Percentiles rank a stretch among this genome's conserved stretches.
phyloP scores from a whole-genome alignment of 805 yeast species.

The Starmerella stigmatis region DNA sequence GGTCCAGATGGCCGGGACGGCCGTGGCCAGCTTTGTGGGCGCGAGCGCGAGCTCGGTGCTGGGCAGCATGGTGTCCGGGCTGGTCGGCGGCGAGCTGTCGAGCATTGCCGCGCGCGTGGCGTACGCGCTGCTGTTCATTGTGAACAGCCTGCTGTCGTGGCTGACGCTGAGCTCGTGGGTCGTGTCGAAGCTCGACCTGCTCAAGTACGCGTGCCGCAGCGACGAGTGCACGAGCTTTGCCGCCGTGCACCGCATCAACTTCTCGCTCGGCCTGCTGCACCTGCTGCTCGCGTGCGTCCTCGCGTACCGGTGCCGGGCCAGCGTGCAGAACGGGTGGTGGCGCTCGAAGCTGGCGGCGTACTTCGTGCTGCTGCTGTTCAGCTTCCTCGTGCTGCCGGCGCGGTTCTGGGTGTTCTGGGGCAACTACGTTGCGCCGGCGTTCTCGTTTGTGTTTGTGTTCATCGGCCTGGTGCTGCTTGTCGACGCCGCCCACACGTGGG shows the following conservation, averaged over 20 bases:
- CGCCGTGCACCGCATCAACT: conserved; percentile 85
- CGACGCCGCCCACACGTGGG: conserved; percentile 98
- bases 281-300: conserved; percentile 55
- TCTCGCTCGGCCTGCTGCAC: conserved; percentile 76
- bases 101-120: conserved; percentile 75
- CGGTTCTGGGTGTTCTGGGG: conserved; percentile 82
- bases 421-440: conserved; percentile 72
- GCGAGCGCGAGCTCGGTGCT: conserved; percentile 68
- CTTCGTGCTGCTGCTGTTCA: conserved; percentile 46
- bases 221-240: conserved; percentile 83
- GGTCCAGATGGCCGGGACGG: conserved; percentile 50
- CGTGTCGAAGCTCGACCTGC: conserved; percentile 56
- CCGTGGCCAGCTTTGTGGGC: conserved; percentile 65
- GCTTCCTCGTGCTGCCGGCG: conserved; percentile 77
- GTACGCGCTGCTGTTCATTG: conserved; percentile 66
- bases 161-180: conserved; percentile 77
- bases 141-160: conserved; percentile 85
- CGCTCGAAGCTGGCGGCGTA: conserved; percentile 44
- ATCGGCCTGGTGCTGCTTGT: conserved; percentile 84
- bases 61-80: conserved; percentile 33
- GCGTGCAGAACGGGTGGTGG: conserved; percentile 89
- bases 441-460: conserved; percentile 74
- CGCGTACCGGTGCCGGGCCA: conserved; percentile 57
- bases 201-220: conserved; percentile 68
- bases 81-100: conserved; percentile 47